These are phyloP conservation scores for Ceratobasidium sp. DNA, from an alignment of 1,284 basidiomycete genomes.

Conservation along the genomic window DNA sequence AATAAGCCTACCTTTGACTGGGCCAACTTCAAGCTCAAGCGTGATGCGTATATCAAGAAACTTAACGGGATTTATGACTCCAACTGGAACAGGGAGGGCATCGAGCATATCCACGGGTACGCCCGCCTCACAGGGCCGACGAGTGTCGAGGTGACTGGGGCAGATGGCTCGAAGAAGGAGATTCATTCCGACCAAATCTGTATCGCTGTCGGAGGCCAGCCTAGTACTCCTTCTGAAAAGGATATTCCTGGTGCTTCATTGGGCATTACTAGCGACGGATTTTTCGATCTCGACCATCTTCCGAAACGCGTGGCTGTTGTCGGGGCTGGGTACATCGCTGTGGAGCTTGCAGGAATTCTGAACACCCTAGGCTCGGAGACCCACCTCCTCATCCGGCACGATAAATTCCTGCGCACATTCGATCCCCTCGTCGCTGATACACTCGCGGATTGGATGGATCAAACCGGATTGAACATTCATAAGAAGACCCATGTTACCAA, in stretches of 20 bases:
- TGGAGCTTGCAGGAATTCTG: conserved; percentile 92
- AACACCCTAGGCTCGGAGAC: conserved; percentile 90
- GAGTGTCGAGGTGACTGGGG: conserved; percentile 72
- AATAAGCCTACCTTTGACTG: conserved; percentile 82
- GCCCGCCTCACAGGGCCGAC: conserved; percentile 76
- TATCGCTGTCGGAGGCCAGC: conserved; percentile 88
- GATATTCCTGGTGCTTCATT: conserved; percentile 88
- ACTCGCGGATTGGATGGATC: conserved; percentile 93
- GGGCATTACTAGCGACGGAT: conserved; percentile 94
- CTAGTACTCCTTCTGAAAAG: conserved; percentile 82
- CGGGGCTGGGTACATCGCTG: conserved; percentile 97
- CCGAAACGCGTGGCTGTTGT: conserved; percentile 94
- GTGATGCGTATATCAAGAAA: conserved; percentile 92
- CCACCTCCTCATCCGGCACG: conserved; percentile 89
- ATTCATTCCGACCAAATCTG: conserved; percentile 80
- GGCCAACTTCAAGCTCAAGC: conserved; percentile 90
- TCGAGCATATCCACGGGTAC: conserved; percentile 87
- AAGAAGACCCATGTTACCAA: conserved; percentile 78
- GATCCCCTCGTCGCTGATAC: conserved; percentile 89
- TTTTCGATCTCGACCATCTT: conserved; percentile 91
- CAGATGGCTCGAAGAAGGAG: conserved; percentile 71
- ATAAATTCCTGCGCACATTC: conserved; percentile 92
- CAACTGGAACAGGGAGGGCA: conserved; percentile 89
- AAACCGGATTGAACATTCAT: conserved; percentile 90
- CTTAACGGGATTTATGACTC: conserved; percentile 93